Base-by-base conservation (phyloP, 345 rosid species). In the Hibiscus tridactylites region DNA sequence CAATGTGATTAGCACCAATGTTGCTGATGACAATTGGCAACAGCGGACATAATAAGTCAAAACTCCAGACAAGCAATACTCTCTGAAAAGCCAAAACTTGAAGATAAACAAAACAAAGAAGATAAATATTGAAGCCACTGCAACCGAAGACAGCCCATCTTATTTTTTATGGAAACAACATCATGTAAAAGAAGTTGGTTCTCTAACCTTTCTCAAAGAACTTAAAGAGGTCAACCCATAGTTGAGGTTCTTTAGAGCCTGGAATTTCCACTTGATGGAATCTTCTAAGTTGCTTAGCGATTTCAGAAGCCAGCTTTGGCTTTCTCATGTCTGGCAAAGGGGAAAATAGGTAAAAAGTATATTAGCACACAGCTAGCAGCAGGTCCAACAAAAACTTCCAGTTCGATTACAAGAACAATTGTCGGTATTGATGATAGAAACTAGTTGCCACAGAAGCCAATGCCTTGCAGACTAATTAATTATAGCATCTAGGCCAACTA, bases 231-330 rank as follows among this genome's bases (percentile, higher is more conserved):
- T 92, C 99, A 78, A 81, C 79, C 97, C 97, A 95, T 17, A 90
- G 83, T 78, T 92, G 97, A 78, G 99, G 96, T 76, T 90, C 99
- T 80, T 87, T 88, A 77, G 91, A 85, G 46, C 97, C 96, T 10
- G 97, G 96, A 73, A 95, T 84, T 70, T 90, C 88, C 74, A 90
- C 96, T 78, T 79, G 74, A 81, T 95, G 99, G 83, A 92, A 95
- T 77, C 73, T 89, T 17, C 63, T 85, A 74, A 95, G 91, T 74
- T 95, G 82, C 82, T 85, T 90, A 12, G 99, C 96, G 67, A 95
- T 90, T 83, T 88, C 87, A 49, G 92, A 92, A 75, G 85, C 89
- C 79, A 89, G 75, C 83, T 88, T 88, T 44, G 97, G 93, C 54
- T 80, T 73, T 74, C 88, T 90, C 91, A 92, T 83, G 73, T 95